Percentiles rank a stretch among this genome's conserved stretches.
Conservation (phyloP, 306 rosid genomes). For the Lathyrus oleraceus region DNA sequence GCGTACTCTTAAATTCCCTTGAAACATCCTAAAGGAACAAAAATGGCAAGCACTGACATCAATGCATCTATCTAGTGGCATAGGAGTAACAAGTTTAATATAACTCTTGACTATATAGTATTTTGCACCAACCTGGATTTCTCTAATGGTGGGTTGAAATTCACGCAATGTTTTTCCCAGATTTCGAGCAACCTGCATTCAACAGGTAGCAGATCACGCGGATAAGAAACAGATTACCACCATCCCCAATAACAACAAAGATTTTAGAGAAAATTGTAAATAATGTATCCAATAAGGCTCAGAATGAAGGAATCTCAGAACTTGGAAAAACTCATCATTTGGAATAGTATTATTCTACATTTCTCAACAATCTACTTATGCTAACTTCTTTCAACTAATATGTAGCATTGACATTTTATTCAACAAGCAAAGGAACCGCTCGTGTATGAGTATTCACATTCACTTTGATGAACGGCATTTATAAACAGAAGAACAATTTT, state of each 20-base stretch:
- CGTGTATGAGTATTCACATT: background rate
- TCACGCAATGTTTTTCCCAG: slow-evolving; percentile 90
- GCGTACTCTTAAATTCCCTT: slow-evolving; percentile 92
- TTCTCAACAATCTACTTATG: background rate
- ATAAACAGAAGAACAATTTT: background rate
- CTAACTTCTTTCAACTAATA: slow-evolving; percentile 5
- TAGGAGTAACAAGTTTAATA: background rate
- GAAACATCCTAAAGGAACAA: slow-evolving; percentile 74
- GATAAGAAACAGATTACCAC: background rate
- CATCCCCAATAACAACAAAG: background rate
- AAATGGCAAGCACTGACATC: slow-evolving; percentile 31
- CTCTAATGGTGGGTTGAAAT: slow-evolving; percentile 96
- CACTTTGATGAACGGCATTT: slow-evolving; percentile 23
- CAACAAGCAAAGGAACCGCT: slow-evolving; percentile 13
- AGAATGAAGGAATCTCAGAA: too few species aligned
- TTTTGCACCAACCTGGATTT: slow-evolving; percentile 74
- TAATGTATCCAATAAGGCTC: too few species aligned
- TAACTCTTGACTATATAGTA: background rate
- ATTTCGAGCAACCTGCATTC: slow-evolving; percentile 89
- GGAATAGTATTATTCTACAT: background rate
- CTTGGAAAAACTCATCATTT: too few species aligned
- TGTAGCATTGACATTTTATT: slow-evolving; percentile 16
- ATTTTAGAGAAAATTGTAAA: too few species aligned
- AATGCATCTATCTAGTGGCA: slow-evolving; percentile 28
- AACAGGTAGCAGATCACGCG: slow-evolving; percentile 12